A percentile compares a stretch with the other conserved stretches of the same genome.
Evolutionary conservation across 2,329 filamentous ascomycete species (phyloP).

Genomic region (Hypomyces perniciosus): DNA sequence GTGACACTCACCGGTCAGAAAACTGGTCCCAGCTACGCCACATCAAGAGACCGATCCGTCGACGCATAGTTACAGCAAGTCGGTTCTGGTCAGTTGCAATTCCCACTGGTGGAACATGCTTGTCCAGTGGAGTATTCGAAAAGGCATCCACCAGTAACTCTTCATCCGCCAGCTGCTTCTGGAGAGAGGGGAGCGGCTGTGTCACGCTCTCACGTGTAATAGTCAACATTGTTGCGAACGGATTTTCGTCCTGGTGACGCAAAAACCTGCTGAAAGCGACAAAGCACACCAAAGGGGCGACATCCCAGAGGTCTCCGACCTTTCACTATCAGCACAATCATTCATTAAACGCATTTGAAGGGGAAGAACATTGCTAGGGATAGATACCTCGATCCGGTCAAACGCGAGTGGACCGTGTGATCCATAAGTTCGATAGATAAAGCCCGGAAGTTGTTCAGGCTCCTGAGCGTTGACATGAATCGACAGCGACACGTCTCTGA

Average conservation of each 20-base stretch:
- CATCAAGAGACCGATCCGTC: constrained; percentile 17
- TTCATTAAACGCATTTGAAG: not conserved
- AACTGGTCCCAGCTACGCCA: constrained; percentile 23
- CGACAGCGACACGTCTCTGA: not conserved
- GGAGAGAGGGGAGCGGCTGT: not conserved
- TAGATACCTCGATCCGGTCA: constrained; percentile 17
- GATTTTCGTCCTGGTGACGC: constrained; percentile 20
- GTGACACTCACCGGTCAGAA: constrained; percentile 14
- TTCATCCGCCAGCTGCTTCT: constrained; percentile 9
- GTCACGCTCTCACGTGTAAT: constrained; percentile 13
- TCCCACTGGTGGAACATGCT: constrained; percentile 15
- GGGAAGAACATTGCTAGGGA: not conserved
- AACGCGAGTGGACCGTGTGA: not conserved
- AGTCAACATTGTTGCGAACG: constrained; percentile 20
- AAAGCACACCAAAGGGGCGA: constrained; percentile 9
- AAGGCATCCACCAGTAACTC: not conserved
- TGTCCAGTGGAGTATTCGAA: constrained; percentile 13
- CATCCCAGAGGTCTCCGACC: constrained; percentile 17
- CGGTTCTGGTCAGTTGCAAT: not conserved
- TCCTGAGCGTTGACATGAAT: constrained; percentile 5
- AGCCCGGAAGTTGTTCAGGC: not conserved
- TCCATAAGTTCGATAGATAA: not conserved
- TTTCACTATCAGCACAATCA: constrained; percentile 1
- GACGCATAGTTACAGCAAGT: constrained; percentile 10
- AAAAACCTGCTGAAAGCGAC: constrained; percentile 12